A percentile compares a stretch with the other conserved stretches of the same genome.
Evolutionary conservation across 495 filamentous ascomycete species (phyloP).

Genomic region (Neurospora sp.): DNA sequence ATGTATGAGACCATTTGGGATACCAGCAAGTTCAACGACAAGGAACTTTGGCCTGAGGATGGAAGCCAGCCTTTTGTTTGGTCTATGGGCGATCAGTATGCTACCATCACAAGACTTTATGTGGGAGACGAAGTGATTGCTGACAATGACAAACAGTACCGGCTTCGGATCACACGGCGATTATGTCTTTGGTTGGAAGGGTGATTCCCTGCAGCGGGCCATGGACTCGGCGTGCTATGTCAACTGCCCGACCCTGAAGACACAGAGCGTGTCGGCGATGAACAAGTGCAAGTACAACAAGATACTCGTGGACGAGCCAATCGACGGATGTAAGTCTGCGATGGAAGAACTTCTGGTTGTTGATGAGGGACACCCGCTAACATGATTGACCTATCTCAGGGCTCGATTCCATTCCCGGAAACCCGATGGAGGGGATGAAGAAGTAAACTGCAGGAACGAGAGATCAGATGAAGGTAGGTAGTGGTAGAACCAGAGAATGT

Average conservation of each 20-base stretch:
- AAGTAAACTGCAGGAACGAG: background rate
- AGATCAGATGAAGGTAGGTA: background rate
- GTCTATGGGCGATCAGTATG: constrained; percentile 27
- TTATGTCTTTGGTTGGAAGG: constrained; percentile 35
- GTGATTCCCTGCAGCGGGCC: constrained; percentile 26
- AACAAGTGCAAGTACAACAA: constrained; percentile 21
- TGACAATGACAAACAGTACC: constrained; percentile 8
- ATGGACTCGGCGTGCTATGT: constrained; percentile 30
- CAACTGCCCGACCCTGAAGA: constrained; percentile 29
- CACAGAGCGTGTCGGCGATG: constrained; percentile 21
- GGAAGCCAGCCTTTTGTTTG: constrained; percentile 37
- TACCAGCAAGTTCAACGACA: constrained; percentile 24
- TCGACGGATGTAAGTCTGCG: constrained; percentile 17
- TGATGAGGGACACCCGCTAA: background rate
- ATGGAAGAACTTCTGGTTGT: background rate
- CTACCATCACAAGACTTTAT: background rate
- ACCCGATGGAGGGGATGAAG: background rate
- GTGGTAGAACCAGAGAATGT: background rate
- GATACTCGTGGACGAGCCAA: constrained; percentile 16
- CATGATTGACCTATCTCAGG: background rate
- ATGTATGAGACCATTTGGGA: constrained; percentile 30
- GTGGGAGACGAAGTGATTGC: background rate
- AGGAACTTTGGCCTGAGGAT: constrained; percentile 32
- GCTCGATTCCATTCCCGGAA: background rate
- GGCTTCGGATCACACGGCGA: constrained; percentile 29